Evolutionary conservation across 345 rosid genomes (phyloP).

Genomic region (Erodium maritimum): DNA sequence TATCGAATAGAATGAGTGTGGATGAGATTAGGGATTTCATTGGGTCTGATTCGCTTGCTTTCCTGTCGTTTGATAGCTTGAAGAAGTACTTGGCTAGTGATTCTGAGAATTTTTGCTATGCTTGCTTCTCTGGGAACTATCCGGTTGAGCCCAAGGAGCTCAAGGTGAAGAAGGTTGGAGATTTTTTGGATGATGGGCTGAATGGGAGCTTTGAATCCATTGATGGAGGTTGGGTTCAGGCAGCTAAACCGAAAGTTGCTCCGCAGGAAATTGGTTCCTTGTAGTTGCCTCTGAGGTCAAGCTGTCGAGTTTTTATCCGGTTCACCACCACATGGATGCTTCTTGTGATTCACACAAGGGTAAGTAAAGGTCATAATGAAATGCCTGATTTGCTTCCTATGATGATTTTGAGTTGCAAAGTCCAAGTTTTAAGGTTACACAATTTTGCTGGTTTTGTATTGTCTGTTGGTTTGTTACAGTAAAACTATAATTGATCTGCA

Average conservation of each 20-base stretch:
- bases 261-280: not conserved
- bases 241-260: conserved; percentile 2
- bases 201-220: conserved; percentile 55
- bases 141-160: conserved; percentile 65
- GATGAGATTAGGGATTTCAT: conserved; percentile 67
- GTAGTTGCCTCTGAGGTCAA: not conserved
- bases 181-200: conserved; percentile 77
- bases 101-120: conserved; percentile 57
- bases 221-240: conserved; percentile 73
- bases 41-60: conserved; percentile 82
- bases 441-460: not conserved
- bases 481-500: too few relatives aligned
- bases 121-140: conserved; percentile 84
- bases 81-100: conserved; percentile 43
- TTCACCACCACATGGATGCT: too few relatives aligned
- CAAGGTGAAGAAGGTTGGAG: conserved; percentile 79
- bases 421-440: not conserved
- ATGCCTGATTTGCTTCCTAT: not conserved
- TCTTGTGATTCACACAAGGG: too few relatives aligned
- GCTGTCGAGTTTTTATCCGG: not conserved
- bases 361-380: too few relatives aligned
- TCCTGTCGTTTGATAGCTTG: conserved; percentile 53
- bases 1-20: conserved; percentile 76
- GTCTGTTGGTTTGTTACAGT: too few relatives aligned
- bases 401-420: not conserved